Conservation (phyloP, 495 filamentous ascomycete species). For the Penicillium atrosanguineum region DNA sequence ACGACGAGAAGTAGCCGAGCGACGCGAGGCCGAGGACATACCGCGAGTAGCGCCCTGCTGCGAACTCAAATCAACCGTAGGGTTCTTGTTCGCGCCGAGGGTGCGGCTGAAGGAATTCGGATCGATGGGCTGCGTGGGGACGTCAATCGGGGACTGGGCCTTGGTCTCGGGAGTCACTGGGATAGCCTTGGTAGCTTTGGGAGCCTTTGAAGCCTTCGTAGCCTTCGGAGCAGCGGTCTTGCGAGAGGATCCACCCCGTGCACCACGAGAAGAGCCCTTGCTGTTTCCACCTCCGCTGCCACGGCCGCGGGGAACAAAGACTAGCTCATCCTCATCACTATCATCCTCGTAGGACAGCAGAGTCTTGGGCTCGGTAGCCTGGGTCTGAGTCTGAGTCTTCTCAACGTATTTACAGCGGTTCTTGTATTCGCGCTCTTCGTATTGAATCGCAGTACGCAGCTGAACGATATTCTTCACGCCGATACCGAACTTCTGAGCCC, state of each 20-base stretch:
- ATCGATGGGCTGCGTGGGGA: slow-evolving; percentile 53
- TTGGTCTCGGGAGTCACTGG: neutral
- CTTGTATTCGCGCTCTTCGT: slow-evolving; percentile 58
- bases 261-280: slow-evolving; percentile 37
- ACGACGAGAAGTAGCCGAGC: slow-evolving; percentile 31
- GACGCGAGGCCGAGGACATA: slow-evolving; percentile 37
- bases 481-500: slow-evolving; percentile 61
- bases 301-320: slow-evolving; percentile 50
- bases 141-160: slow-evolving; percentile 30
- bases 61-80: slow-evolving; percentile 37
- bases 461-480: slow-evolving; percentile 58
- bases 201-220: slow-evolving; percentile 14
- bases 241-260: slow-evolving; percentile 16
- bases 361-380: slow-evolving; percentile 36
- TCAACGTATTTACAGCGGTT: slow-evolving; percentile 53
- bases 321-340: slow-evolving; percentile 59
- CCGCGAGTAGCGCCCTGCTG: slow-evolving; percentile 39
- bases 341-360: slow-evolving; percentile 47
- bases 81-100: slow-evolving; percentile 30
- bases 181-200: slow-evolving; percentile 2
- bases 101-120: slow-evolving; percentile 54
- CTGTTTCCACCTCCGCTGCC: slow-evolving; percentile 42
- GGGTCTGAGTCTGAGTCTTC: slow-evolving; percentile 30
- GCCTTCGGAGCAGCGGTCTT: slow-evolving; percentile 18
- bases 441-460: slow-evolving; percentile 54